Evolutionary conservation across 192 early-diverging fungal species (phyloP).

Genomic region (Allomyces arbusculus): DNA sequence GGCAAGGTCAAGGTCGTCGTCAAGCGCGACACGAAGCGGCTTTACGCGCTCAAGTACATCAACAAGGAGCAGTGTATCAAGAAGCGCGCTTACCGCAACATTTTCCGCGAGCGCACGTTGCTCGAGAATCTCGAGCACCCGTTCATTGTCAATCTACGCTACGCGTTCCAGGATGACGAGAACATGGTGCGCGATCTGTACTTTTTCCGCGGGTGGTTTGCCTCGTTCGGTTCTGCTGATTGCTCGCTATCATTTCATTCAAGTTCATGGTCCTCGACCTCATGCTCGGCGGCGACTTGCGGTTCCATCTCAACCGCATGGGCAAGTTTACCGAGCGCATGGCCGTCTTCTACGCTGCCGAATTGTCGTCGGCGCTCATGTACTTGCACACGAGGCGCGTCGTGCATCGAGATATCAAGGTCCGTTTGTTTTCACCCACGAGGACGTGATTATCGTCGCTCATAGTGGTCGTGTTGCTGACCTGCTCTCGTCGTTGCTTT

Average conservation of each 20-base stretch:
- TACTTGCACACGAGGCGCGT: constrained; percentile 51
- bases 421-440: not conserved
- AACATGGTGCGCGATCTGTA: constrained; percentile 20
- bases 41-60: constrained; percentile 94
- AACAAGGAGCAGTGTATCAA: constrained; percentile 81
- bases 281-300: constrained; percentile 86
- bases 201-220: too few relatives aligned
- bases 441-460: not conserved
- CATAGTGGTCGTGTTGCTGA: not conserved
- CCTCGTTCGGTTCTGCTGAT: too few relatives aligned
- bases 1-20: constrained; percentile 62
- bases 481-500: not conserved
- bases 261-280: constrained; percentile 78
- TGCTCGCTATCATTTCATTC: too few relatives aligned
- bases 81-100: constrained; percentile 69
- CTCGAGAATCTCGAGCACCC: constrained; percentile 69
- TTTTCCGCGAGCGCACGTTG: constrained; percentile 71
- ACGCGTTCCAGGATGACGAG: constrained; percentile 89
- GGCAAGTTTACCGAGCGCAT: constrained; percentile 39
- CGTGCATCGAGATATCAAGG: constrained; percentile 25
- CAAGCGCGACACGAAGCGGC: constrained; percentile 53
- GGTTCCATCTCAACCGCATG: constrained; percentile 61
- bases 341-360: constrained; percentile 52
- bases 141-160: constrained; percentile 75
- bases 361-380: constrained; percentile 36